Evolutionary conservation across 371 early-diverging fungal species (phyloP).

Genomic region (Mortierella sp.): DNA sequence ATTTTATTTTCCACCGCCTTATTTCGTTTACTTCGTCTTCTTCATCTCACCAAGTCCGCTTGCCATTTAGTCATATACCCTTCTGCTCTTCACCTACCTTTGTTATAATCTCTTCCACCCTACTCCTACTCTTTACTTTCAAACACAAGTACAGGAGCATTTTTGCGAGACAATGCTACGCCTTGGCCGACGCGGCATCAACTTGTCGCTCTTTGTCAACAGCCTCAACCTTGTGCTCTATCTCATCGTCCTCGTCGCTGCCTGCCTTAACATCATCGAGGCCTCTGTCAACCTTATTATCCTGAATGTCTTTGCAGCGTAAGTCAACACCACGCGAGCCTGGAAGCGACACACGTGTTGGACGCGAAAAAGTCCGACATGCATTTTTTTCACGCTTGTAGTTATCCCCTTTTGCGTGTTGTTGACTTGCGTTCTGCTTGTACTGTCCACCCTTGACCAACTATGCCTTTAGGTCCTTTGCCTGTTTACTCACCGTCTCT

Average conservation of each 20-base stretch:
- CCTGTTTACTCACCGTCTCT: slow-evolving; percentile 46
- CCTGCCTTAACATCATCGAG: slow-evolving; percentile 53
- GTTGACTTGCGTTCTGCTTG: neutral
- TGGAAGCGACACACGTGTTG: neutral
- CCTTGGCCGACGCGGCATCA: slow-evolving; percentile 49
- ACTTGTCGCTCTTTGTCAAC: slow-evolving; percentile 51
- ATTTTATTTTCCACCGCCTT: neutral
- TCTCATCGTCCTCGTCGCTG: slow-evolving; percentile 44
- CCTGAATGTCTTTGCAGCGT: slow-evolving; percentile 51
- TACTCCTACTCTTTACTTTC: neutral
- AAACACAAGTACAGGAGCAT: neutral
- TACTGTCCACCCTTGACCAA: neutral
- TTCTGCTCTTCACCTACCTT: neutral
- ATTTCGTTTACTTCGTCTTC: neutral
- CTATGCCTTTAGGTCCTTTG: slow-evolving; percentile 23
- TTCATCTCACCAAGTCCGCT: too few species aligned
- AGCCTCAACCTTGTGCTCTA: slow-evolving; percentile 49
- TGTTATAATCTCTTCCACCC: neutral
- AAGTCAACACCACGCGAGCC: neutral
- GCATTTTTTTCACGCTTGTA: neutral
- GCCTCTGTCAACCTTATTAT: slow-evolving; percentile 56
- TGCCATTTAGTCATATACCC: too few species aligned
- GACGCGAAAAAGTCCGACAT: neutral
- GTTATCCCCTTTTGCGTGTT: too few species aligned
- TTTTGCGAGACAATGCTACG: slow-evolving; percentile 25